Percentiles rank a stretch among this genome's conserved stretches.
These are phyloP conservation scores for Rhodosorus marinus DNA, from an alignment of 23 red algal genomes.

Conservation along the genomic window DNA sequence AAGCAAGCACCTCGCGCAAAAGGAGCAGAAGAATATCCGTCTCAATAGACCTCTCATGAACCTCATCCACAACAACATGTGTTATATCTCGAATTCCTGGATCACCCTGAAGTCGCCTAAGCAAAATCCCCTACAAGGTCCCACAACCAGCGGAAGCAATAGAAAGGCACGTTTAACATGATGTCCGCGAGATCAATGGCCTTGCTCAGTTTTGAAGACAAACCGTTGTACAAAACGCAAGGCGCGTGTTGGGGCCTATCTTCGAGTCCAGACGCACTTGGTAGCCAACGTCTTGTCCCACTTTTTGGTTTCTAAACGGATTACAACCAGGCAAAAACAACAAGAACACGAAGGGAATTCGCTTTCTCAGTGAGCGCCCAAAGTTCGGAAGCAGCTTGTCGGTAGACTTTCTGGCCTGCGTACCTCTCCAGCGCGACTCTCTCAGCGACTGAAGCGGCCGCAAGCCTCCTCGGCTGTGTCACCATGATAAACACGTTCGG, in stretches of 20 bases:
- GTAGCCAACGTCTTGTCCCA: conserved; percentile 13
- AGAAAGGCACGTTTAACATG: no score
- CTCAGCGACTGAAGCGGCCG: conserved; percentile 13
- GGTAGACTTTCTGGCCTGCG: no score
- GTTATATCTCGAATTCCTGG: neutral
- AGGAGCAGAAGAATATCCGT: conserved; percentile 21
- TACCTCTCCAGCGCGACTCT: conserved; percentile 13
- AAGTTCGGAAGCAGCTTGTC: no score
- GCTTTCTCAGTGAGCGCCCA: no score
- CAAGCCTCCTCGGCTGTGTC: conserved; percentile 23
- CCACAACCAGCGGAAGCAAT: no score
- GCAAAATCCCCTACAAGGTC: no score
- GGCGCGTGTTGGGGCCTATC: conserved; percentile 1
- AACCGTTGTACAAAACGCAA: conserved; percentile 17
- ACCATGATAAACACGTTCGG: conserved; percentile 10
- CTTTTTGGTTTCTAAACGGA: neutral
- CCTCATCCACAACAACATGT: conserved; percentile 14
- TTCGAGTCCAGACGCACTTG: conserved; percentile 11
- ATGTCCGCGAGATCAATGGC: conserved; percentile 1
- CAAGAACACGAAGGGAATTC: no score
- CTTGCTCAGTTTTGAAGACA: no score
- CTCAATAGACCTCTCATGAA: conserved; percentile 16
- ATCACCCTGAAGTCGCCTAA: conserved; percentile 13
- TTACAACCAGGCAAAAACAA: no score
- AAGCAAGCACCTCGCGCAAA: conserved; percentile 3